These are phyloP conservation scores for Rhynchosporium agropyri DNA, from an alignment of 2,329 filamentous ascomycete species.

Conservation along the genomic window DNA sequence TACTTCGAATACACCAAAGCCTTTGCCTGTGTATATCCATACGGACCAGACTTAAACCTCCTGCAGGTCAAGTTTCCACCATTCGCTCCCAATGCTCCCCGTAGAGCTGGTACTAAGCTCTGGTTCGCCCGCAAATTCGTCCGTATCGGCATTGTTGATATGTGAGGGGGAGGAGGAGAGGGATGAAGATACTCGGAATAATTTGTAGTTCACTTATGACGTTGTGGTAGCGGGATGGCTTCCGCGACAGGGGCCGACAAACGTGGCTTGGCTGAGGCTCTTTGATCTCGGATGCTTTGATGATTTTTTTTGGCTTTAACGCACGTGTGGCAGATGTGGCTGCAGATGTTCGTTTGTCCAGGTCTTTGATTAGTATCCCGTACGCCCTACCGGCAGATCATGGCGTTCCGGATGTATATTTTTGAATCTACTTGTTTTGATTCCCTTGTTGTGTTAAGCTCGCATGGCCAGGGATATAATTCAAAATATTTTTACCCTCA, in stretches of 20 bases:
- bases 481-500: neutral
- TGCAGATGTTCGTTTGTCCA: neutral
- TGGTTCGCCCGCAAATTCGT: constrained; percentile 23
- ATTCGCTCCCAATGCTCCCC: constrained; percentile 24
- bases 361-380: constrained; percentile 4
- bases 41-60: constrained; percentile 57
- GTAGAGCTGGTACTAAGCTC: constrained; percentile 26
- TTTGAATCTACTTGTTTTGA: constrained; percentile 5
- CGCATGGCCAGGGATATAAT: neutral
- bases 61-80: constrained; percentile 30
- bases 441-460: neutral
- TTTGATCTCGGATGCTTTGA: neutral
- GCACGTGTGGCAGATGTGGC: constrained; percentile 6
- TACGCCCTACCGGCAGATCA: constrained; percentile 1
- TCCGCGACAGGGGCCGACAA: constrained; percentile 16
- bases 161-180: neutral
- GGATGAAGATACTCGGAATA: neutral
- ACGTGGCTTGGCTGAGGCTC: constrained; percentile 13
- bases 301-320: no score
- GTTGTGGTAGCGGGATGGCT: constrained; percentile 15
- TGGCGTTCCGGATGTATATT: neutral
- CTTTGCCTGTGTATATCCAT: constrained; percentile 84
- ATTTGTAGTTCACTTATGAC: constrained; percentile 14
- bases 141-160: constrained; percentile 28
- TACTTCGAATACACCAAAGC: constrained; percentile 75